Evolutionary conservation across 1,139 yeast genomes (phyloP).

Genomic region (Candida gigantensis): DNA sequence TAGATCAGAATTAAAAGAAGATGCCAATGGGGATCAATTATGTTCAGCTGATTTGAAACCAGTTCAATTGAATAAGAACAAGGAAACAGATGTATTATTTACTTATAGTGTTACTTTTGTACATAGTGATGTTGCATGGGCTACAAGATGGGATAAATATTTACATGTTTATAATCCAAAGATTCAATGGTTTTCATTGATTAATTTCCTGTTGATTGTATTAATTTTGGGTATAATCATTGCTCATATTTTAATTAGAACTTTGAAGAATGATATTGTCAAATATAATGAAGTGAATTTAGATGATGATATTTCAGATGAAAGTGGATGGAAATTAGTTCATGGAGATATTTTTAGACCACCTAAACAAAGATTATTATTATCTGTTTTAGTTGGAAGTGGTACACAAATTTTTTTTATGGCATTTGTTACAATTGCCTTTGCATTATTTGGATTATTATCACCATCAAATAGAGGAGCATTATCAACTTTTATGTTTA

Average conservation of each 20-base stretch:
- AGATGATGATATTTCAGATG: constrained; percentile 88
- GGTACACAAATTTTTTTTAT: constrained; percentile 85
- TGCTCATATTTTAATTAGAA: constrained; percentile 75
- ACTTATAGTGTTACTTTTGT: constrained; percentile 58
- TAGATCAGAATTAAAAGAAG: constrained; percentile 31
- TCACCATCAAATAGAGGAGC: constrained; percentile 97
- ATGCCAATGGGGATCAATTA: constrained; percentile 27
- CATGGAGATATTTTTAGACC: constrained; percentile 95
- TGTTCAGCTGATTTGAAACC: constrained; percentile 37
- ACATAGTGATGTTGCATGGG: constrained; percentile 82
- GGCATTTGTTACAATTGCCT: constrained; percentile 69
- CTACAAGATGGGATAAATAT: constrained; percentile 98
- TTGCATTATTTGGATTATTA: constrained; percentile 85
- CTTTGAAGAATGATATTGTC: constrained; percentile 81
- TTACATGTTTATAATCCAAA: constrained; percentile 88
- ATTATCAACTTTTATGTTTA: constrained; percentile 83
- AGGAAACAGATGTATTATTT: constrained; percentile 33
- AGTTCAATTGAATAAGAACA: constrained; percentile 32
- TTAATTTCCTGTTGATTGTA: constrained; percentile 83
- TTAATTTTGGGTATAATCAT: constrained; percentile 75
- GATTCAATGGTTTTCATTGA: constrained; percentile 92
- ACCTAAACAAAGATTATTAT: constrained; percentile 68
- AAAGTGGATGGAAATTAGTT: constrained; percentile 95
- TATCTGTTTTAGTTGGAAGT: constrained; percentile 83
- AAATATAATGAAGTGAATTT: constrained; percentile 87